Conservation (phyloP, 2,329 filamentous ascomycete genomes). For the Hymenoscyphus scutula region DNA sequence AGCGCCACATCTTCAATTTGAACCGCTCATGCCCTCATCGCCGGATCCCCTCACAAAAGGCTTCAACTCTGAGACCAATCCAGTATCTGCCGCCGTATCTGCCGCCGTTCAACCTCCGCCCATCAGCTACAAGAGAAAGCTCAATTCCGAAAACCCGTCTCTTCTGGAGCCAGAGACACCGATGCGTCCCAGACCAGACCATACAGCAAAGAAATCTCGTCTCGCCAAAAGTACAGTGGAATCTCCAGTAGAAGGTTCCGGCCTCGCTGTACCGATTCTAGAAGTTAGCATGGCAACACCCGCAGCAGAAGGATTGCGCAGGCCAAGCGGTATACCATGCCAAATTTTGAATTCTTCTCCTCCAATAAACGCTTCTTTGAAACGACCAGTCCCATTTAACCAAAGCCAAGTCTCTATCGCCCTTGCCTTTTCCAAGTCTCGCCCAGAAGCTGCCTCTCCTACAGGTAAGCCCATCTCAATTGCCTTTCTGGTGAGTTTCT, state of each 20-base stretch:
- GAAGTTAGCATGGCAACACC: neutral
- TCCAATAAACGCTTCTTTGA: neutral
- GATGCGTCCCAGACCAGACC: no score
- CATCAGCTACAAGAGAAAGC: no score
- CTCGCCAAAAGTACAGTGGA: no score
- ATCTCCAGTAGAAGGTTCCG: neutral
- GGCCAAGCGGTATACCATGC: neutral
- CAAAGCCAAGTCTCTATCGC: constrained; percentile 30
- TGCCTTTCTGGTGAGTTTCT: constrained; percentile 4
- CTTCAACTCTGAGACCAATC: no score
- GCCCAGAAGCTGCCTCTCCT: constrained; percentile 23
- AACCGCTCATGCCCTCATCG: no score
- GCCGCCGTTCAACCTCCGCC: no score
- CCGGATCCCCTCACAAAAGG: no score
- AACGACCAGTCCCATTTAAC: neutral
- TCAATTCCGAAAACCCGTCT: no score
- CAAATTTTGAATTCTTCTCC: neutral
- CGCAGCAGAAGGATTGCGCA: neutral
- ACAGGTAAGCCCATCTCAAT: constrained; percentile 19
- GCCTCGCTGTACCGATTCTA: neutral
- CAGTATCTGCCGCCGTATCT: no score
- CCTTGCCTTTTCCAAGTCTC: constrained; percentile 27
- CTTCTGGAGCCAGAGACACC: no score
- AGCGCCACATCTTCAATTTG: no score
- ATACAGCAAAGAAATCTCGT: no score